Base-by-base conservation (phyloP, 768 basidiomycete genomes). In the Tephrocybe sp. region DNA sequence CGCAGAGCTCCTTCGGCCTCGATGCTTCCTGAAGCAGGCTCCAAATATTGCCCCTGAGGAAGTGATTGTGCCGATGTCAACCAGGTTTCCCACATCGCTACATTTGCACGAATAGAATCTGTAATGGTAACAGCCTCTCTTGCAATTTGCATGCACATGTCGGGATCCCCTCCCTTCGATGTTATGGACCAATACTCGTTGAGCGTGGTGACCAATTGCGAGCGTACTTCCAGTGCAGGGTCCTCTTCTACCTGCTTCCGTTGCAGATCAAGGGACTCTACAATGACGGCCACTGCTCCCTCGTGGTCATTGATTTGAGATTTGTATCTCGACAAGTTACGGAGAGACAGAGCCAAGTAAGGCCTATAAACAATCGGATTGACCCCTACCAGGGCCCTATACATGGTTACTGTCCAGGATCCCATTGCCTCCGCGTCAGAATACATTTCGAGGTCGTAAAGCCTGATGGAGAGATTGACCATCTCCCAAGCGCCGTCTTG, bases 401-500 rank as follows among this genome's bases (percentile, higher is more conserved):
- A 56, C 37, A 56, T 48, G 15, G 49, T 49, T n/a, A 44, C 55
- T 6, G 55, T 56, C 55, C 55, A 56, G 11, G 11, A 37, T 6
- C 52, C 52, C 33, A 56, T 56, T 1, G 45, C 41, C 27, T 46
- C 39, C 19, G 55, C 55, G 37, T 56, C 52, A 7, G 52, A 50
- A 47, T 53, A 49, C 55, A 56, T 56, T 24, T 54, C 52, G 10
- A 56, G 52, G 21, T 30, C 41, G 21, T 53, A 34, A 16, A 56
- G 34, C 24, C 29, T 48, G 37, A 53, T 49, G 9, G 52, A 44
- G 23, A 53, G 52, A 29, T 53, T 50, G 36, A 53, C 45, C 52
- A 56, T 56, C 5, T 56, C 39, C 55, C 52, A 56, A n/a, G 55
- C 55, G 23, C 55, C 52, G 15, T 49, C 45, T 27, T 56, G 55